Base-by-base conservation (phyloP, 345 rosid genomes). In the Rhodamnia argentea region DNA sequence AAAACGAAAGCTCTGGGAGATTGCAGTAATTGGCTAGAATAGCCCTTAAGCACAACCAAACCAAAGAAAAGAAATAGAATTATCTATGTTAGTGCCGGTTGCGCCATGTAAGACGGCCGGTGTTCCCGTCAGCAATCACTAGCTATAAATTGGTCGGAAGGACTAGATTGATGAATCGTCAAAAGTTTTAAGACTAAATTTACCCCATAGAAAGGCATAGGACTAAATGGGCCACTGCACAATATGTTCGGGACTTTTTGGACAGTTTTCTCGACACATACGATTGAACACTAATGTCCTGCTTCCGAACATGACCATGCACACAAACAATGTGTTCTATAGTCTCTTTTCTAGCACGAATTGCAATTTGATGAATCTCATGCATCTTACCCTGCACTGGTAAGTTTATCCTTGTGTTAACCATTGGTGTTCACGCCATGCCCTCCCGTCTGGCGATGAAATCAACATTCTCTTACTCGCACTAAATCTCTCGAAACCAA, bases 111-210 rank as follows among this genome's bases (percentile, higher is more conserved):
- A 2, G 6, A 52, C 6, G 55, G 20, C 6, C 6, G 20, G 6
- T 1, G 2, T 52, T 0, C 6, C 4, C 10, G 4, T 51, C 4
- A 51, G 4, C 14, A 51, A 11, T 51, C 9, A 12, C 14, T 1
- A 0, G 13, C 14, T 14, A 51, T 4, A 52, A 14, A 52, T 52
- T 13, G 5, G 13, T 0, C 2, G 16, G 5, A 5, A 52, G 1
- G 18, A 52, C 16, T 52, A 52, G 18, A 52, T 52, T 52, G 54
- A 5, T 2, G 10, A 14, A 52, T 15, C 6, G 2, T 52, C 6
- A 5, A 14, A 52, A 52, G 2, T 13, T 52, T 52, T 14, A 5
- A 0, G 0, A 52, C 18, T 52, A 14, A 52, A 52, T 52, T 13
- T 1, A 6, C 20, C 5, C 2, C 2, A 52, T 52, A 4, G 18